A percentile compares a stretch with the other conserved stretches of the same genome.
phyloP scores from a whole-genome alignment of 768 basidiomycete genomes.

The Mycena venus region DNA sequence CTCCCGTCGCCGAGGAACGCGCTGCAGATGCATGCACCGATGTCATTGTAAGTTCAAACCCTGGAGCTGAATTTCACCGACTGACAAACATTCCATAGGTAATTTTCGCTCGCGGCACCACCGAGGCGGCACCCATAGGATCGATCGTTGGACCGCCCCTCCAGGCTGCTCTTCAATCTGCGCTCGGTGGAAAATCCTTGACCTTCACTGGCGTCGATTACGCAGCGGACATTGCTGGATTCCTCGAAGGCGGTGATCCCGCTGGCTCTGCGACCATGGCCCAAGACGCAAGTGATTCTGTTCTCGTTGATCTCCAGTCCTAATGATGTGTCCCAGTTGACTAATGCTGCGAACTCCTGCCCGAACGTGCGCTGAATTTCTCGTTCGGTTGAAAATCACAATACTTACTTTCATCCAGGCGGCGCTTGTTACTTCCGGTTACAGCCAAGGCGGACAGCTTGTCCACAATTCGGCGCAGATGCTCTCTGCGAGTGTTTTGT shows the following conservation, averaged over 20 bases:
- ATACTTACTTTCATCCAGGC: conserved; percentile 17
- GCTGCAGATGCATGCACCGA: conserved; percentile 19
- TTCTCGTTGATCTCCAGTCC: not conserved
- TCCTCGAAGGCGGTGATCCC: conserved; percentile 53
- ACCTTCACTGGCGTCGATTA: conserved; percentile 55
- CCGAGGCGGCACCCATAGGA: conserved; percentile 50
- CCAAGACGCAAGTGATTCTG: conserved; percentile 37
- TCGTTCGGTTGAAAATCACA: not conserved
- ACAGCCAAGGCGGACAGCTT: conserved; percentile 47
- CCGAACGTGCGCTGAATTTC: conserved; percentile 31
- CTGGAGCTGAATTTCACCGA: not conserved
- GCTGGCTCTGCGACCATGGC: conserved; percentile 53
- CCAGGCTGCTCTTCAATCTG: conserved; percentile 42
- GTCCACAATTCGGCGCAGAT: conserved; percentile 52
- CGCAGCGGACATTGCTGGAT: conserved; percentile 49
- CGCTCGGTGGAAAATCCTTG: conserved; percentile 44
- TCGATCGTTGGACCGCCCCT: conserved; percentile 54
- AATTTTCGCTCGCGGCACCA: conserved; percentile 55
- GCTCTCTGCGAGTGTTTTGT: conserved; percentile 44
- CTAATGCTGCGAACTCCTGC: conserved; percentile 5
- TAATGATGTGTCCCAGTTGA: not conserved
- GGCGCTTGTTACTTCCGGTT: conserved; percentile 40
- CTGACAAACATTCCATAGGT: conserved; percentile 28
- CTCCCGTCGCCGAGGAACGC: conserved; percentile 9
- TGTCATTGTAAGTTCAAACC: conserved; percentile 14